Evolutionary conservation across 768 basidiomycete species (phyloP).

Genomic region (Lactifluus rugatus): DNA sequence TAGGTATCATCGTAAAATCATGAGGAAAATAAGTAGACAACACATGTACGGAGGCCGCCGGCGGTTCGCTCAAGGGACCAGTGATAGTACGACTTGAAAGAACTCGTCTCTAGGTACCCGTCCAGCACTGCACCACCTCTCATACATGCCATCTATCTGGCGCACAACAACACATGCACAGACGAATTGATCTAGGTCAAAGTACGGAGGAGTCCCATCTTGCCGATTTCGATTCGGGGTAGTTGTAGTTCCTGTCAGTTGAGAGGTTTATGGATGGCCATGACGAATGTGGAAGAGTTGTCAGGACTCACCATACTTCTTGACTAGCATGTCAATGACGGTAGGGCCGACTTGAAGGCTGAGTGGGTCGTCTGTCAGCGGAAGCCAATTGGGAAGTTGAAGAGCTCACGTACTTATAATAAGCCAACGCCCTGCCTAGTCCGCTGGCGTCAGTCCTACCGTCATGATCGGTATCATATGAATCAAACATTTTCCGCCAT

Average conservation of each 20-base stretch:
- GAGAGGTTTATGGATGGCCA: not conserved
- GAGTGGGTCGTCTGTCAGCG: not conserved
- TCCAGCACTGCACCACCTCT: not conserved
- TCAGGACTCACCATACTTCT: conserved; percentile 6
- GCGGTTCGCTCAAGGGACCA: conserved; percentile 13
- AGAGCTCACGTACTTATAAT: not conserved
- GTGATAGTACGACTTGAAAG: not conserved
- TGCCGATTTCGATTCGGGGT: not conserved
- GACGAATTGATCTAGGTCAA: conserved; percentile 5
- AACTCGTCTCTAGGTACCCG: conserved; percentile 4
- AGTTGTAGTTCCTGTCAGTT: not conserved
- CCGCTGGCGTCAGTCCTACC: not conserved
- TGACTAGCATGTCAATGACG: not conserved
- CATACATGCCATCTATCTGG: conserved; percentile 2
- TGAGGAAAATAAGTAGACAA: not conserved
- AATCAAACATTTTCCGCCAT: conserved; percentile 5
- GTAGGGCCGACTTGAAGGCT: conserved; percentile 1
- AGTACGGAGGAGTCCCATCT: not conserved
- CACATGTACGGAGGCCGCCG: not conserved
- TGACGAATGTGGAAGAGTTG: not conserved
- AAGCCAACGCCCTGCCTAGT: not conserved
- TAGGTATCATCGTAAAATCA: not conserved
- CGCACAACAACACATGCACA: conserved; percentile 1
- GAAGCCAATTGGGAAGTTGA: not conserved
- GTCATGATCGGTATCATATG: not conserved